Percentiles rank a stretch among this genome's conserved stretches.
phyloP scores from a whole-genome alignment of 225 moss, liverwort and hornwort genomes.

The Bryoerythrophyllum caledonicum region DNA sequence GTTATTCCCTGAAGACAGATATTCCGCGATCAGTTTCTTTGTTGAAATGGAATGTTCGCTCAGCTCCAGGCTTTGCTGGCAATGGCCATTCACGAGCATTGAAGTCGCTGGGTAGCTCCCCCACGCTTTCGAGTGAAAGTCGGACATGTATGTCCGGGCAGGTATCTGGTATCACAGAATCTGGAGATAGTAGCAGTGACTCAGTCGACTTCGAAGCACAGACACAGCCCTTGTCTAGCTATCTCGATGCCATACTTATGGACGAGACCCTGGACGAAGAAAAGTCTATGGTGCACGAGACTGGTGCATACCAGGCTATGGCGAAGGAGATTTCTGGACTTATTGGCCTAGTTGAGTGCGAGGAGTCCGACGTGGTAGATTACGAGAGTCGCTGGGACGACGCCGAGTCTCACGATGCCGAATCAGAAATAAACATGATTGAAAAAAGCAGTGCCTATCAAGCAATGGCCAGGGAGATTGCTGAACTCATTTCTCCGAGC shows the following conservation, averaged over 20 bases:
- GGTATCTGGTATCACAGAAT: constrained; percentile 25
- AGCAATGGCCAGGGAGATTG: constrained; percentile 47
- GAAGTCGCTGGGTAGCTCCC: constrained; percentile 17
- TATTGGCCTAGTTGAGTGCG: too few species aligned
- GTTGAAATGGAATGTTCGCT: too few species aligned
- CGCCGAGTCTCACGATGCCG: too few species aligned
- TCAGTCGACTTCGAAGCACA: too few species aligned
- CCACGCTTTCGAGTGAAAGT: constrained; percentile 25
- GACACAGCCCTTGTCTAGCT: constrained; percentile 31
- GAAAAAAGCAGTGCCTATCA: constrained; percentile 39
- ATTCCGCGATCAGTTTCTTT: constrained; percentile 35
- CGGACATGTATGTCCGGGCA: not conserved
- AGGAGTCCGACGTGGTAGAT: constrained; percentile 4
- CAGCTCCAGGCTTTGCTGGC: too few species aligned
- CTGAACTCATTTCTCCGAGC: constrained; percentile 42
- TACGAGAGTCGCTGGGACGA: constrained; percentile 38
- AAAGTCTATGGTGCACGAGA: constrained; percentile 45
- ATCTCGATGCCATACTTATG: constrained; percentile 38
- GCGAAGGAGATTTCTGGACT: constrained; percentile 45
- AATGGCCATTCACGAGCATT: too few species aligned
- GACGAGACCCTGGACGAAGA: constrained; percentile 46
- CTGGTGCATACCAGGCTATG: constrained; percentile 46
- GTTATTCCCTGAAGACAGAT: constrained; percentile 37
- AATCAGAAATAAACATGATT: too few species aligned
- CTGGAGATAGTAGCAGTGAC: constrained; percentile 28